These are phyloP conservation scores for Fragaria iinumae DNA, from an alignment of 306 rosid species.

Conservation along the genomic window DNA sequence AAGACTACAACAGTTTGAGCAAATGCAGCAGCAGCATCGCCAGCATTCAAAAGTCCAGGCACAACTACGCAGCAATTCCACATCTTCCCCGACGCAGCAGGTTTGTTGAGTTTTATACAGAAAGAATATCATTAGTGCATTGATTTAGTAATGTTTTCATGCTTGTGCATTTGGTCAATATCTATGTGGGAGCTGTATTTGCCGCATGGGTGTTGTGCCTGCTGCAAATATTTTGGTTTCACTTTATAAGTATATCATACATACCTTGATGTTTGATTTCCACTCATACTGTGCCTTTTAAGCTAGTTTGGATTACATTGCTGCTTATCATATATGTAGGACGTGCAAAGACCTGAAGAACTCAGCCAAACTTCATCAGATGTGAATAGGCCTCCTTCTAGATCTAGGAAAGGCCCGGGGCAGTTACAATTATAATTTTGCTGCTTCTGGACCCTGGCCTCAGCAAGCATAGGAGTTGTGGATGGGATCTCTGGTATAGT, in stretches of 20 bases:
- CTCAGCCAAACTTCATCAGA: slow-evolving; percentile 40
- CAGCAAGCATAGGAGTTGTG: slow-evolving; percentile 32
- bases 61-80: slow-evolving; percentile 28
- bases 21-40: slow-evolving; percentile 81
- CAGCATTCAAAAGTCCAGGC: slow-evolving; percentile 46
- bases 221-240: not conserved
- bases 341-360: slow-evolving; percentile 51
- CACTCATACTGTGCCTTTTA: not conserved
- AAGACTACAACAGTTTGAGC: slow-evolving; percentile 78
- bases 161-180: not conserved
- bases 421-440: slow-evolving; percentile 43
- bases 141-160: not conserved
- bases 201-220: not conserved
- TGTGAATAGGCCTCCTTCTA: slow-evolving; percentile 46
- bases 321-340: slow-evolving; percentile 41
- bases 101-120: slow-evolving; percentile 32
- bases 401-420: slow-evolving; percentile 55
- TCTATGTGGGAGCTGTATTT: not conserved
- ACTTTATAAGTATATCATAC: not conserved
- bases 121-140: not conserved
- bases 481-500: slow-evolving; percentile 47
- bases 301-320: not conserved
- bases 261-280: not conserved
- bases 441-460: slow-evolving; percentile 37
- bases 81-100: slow-evolving; percentile 39